Base-by-base conservation (phyloP, 768 basidiomycete genomes). In the Amanita muscaria region DNA sequence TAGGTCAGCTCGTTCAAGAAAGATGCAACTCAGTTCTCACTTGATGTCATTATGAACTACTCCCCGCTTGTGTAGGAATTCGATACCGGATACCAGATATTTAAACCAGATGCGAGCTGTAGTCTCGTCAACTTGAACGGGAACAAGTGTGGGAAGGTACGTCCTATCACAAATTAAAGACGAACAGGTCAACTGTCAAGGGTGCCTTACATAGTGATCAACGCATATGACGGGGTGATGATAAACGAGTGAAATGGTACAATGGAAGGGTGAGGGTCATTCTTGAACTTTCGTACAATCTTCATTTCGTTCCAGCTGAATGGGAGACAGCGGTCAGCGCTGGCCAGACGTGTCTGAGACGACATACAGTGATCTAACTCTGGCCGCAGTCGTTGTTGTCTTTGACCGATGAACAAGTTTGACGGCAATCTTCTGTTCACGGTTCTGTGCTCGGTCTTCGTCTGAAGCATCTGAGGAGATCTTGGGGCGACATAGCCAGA, bases 291-390 rank as follows among this genome's bases (percentile, higher is more conserved):
- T 53, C 87, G 74, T 48, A 97, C 80, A 54, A 93, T 85, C 73
- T 94, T 94, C 91, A 93, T 93, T 69, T 97, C 92, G 58, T 92
- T 93, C 92, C 92, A 91, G 67, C 88, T 90, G 44, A 6, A 48
- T 33, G 14, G 19, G 15, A 33, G 18, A 21, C 33, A n/a, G 3
- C 22, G 2, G 2, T 9, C 19, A 14, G 9, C 15, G 16, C 25
- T n/a, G 32, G 45, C 12, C 12, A 12, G 30, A 25, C 33, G 39
- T 12, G 19, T 39, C 23, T n/a, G 31, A 37, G 14, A 8, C 37
- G 1, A 69, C 82, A 49, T 57, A 96, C 78, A 98, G 69, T 35
- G 91, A 91, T 56, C 82, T 71, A 46, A 99, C 87, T 42, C 94
- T 77, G 12, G 91, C 90, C 4, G 89, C 86, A 0, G 88, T 90